Evolutionary conservation across 331 rosid genomes (phyloP).

Genomic region (Ulmus americana): DNA sequence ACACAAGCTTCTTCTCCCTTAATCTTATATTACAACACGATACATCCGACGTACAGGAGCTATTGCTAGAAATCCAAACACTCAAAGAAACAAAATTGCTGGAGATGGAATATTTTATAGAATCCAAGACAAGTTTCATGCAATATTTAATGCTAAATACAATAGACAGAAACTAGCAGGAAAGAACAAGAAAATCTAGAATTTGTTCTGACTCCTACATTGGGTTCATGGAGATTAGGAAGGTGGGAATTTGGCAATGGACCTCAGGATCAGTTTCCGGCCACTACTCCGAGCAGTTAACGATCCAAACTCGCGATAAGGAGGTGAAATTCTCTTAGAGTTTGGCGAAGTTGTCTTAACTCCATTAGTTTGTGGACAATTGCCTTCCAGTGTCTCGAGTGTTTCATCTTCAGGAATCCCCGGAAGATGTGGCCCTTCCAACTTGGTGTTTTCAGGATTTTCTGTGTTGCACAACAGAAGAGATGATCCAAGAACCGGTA

Average conservation of each 20-base stretch:
- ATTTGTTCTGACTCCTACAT: neutral
- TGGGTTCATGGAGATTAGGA: conserved; percentile 7
- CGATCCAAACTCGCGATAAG: conserved; percentile 17
- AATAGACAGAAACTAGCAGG: neutral
- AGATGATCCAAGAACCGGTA: conserved; percentile 11
- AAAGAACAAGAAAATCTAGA: neutral
- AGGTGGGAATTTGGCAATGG: conserved; percentile 23
- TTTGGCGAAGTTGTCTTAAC: conserved; percentile 22
- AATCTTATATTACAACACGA: too few relatives aligned
- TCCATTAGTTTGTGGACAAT: neutral
- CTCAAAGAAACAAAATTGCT: too few relatives aligned
- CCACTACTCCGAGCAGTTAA: conserved; percentile 16
- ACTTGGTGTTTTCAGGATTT: neutral
- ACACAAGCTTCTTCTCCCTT: too few relatives aligned
- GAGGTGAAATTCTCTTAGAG: conserved; percentile 25
- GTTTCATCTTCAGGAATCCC: conserved; percentile 26
- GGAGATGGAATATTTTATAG: too few relatives aligned
- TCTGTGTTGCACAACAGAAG: conserved; percentile 8
- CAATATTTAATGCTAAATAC: neutral
- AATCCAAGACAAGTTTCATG: neutral
- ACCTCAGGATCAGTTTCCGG: conserved; percentile 26
- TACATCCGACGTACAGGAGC: too few relatives aligned
- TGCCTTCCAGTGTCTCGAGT: conserved; percentile 6
- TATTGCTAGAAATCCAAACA: too few relatives aligned
- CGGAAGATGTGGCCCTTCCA: conserved; percentile 7